Evolutionary conservation across 352 stramenopile species (phyloP).

Genomic region (Pythium sukuiense): DNA sequence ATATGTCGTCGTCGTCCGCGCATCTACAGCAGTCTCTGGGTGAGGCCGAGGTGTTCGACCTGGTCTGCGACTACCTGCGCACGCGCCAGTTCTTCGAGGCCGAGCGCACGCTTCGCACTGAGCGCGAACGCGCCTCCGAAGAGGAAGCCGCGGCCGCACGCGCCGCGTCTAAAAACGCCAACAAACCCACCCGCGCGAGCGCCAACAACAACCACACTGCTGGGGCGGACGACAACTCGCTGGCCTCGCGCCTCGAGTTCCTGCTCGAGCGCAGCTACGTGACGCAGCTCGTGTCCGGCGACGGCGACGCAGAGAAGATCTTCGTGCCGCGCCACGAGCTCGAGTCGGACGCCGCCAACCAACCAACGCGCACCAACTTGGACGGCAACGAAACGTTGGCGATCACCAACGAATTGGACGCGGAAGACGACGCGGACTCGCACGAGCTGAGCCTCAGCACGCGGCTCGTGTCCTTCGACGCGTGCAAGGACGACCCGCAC

Average conservation of each 20-base stretch:
- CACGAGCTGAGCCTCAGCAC: conserved; percentile 73
- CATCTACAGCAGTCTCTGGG: conserved; percentile 77
- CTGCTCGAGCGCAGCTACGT: conserved; percentile 86
- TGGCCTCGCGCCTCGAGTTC: conserved; percentile 70
- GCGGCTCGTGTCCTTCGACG: conserved; percentile 74
- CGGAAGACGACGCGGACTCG: conserved; percentile 32
- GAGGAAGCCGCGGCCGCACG: conserved; percentile 9
- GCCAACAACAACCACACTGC: conserved; percentile 39
- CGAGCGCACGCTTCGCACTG: conserved; percentile 66
- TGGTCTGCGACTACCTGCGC: conserved; percentile 87
- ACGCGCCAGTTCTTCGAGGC: conserved; percentile 87
- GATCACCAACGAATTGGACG: conserved; percentile 34
- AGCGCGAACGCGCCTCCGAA: conserved; percentile 50
- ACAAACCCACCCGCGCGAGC: not conserved
- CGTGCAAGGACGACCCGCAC: conserved; percentile 88
- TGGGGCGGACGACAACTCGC: conserved; percentile 27
- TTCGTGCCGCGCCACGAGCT: conserved; percentile 74
- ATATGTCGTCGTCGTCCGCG: conserved; percentile 46
- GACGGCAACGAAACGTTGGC: conserved; percentile 69
- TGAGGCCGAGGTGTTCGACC: conserved; percentile 85
- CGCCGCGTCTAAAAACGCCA: not conserved
- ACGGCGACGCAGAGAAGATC: conserved; percentile 66
- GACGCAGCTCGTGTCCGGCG: conserved; percentile 76
- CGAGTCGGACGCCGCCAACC: conserved; percentile 33
- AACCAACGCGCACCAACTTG: conserved; percentile 55